Base-by-base conservation (phyloP, 345 rosid genomes). In the Dovyalis caffra region DNA sequence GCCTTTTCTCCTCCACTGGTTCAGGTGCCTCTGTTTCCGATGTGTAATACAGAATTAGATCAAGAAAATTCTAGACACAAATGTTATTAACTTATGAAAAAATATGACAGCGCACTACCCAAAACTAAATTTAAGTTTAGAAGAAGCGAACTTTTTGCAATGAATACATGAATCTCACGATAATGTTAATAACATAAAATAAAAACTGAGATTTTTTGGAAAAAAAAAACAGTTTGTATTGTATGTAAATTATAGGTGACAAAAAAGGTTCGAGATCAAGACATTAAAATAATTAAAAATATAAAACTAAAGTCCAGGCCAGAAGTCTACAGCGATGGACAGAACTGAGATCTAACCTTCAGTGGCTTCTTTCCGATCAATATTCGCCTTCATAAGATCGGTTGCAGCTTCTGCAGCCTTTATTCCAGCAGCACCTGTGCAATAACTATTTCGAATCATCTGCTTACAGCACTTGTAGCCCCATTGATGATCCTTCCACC, bases 401-500 rank as follows among this genome's bases (percentile, higher is more conserved):
- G 80, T 40, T 43, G 92, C 87, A 68, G 91, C 94, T 74, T 90
- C 91, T 5, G 90, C 92, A 67, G 97, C 98, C 75, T 89, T 87
- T 65, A 94, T 89, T 40, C 98, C 97, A 1, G 95, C 91, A 18
- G 82, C 78, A 10, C 98, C 97, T 1, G 92, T 88, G 82, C 97
- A 90, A 35, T 92, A 94, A 76, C 97, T 89, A 75, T 92, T 94
- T 47, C 89, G 76, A 26, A 90, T 80, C 5, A 84, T 86, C 76
- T 94, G 97, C 79, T 85, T 85, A 56, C 97, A 94, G 73, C 97
- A 94, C 75, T 82, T 90, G 53, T 92, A 90, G 15, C 97, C 92
- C 97, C 98, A 92, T 23, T 87, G 96, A 35, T 90, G 89, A 80
- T 89, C 97, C 74, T 84, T 92, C 94, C 93, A 92, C 97, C 97